These are phyloP conservation scores for Euphrasia confusa DNA, from an alignment of 257 asterid species.

Conservation along the genomic window DNA sequence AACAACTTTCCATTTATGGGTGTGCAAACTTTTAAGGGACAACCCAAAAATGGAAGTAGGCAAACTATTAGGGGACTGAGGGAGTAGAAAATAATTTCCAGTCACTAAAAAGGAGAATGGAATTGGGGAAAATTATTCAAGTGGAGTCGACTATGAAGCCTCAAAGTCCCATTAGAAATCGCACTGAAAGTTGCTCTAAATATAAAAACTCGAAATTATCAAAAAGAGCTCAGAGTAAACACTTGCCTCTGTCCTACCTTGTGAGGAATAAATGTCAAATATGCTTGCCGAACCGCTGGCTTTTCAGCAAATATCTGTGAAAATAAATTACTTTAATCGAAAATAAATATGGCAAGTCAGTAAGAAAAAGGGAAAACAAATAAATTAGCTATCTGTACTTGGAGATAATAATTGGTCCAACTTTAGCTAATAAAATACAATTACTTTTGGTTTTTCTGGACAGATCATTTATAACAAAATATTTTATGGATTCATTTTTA, in stretches of 20 bases:
- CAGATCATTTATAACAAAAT: conserved; percentile 2
- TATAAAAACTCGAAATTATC: conserved; percentile 8
- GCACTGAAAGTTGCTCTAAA: conserved; percentile 9
- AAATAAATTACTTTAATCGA: conserved; percentile 13
- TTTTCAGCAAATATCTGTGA: conserved; percentile 94
- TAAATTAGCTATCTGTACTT: neutral
- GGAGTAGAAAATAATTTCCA: conserved; percentile 1
- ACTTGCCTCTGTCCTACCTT: conserved; percentile 47
- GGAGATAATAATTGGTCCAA: conserved; percentile 1
- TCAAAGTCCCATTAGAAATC: conserved; percentile 6
- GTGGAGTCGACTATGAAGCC: conserved; percentile 21
- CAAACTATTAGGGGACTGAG: no score
- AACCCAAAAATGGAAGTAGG: no score
- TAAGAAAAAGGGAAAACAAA: neutral
- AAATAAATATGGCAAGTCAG: conserved; percentile 11
- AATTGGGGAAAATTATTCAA: conserved; percentile 10
- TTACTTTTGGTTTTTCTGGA: conserved; percentile 8
- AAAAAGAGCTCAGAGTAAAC: conserved; percentile 10
- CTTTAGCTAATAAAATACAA: conserved; percentile 3
- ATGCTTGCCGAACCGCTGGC: conserved; percentile 98
- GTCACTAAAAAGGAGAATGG: conserved; percentile 3
- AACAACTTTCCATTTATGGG: no score
- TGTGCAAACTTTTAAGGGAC: no score
- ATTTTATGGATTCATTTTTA: conserved; percentile 19
- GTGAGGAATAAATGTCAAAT: conserved; percentile 73